A percentile compares a stretch with the other conserved stretches of the same genome.
These are phyloP conservation scores for Ambrosia hybrid DNA, from an alignment of 140 eudicot species.

Conservation along the genomic window DNA sequence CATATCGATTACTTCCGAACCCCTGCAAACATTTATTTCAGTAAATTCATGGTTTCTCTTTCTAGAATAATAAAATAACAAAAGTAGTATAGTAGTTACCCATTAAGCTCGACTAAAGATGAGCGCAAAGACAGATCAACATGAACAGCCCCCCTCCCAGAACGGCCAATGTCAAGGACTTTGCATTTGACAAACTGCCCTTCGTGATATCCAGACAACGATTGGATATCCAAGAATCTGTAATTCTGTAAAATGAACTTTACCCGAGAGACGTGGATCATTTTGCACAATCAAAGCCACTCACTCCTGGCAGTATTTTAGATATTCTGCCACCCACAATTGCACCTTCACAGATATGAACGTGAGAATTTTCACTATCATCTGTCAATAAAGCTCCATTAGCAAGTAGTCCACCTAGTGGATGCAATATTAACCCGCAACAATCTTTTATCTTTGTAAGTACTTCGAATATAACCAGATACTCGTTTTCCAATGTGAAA, in stretches of 20 bases:
- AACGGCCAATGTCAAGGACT: conserved; percentile 56
- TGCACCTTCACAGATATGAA: conserved; percentile 57
- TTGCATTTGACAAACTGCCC: conserved; percentile 91
- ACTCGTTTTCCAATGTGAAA: conserved; percentile 62
- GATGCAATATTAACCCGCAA: conserved; percentile 58
- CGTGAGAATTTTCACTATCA: conserved; percentile 29
- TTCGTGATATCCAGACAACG: conserved; percentile 70
- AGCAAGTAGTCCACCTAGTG: conserved; percentile 32
- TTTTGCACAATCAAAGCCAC: conserved; percentile 87
- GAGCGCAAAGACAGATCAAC: conserved; percentile 79
- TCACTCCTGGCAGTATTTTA: conserved; percentile 80
- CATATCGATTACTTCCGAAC: conserved; percentile 31
- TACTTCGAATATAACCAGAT: conserved; percentile 52
- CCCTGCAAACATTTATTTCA: conserved; percentile 39
- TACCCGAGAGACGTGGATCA: conserved; percentile 75
- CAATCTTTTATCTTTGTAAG: conserved; percentile 57
- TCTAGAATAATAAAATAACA: not conserved
- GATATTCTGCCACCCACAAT: conserved; percentile 83
- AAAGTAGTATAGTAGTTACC: conserved; percentile 35
- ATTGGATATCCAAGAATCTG: conserved; percentile 56
- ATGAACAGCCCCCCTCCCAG: conserved; percentile 61
- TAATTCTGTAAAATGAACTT: conserved; percentile 85
- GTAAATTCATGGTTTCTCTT: not conserved
- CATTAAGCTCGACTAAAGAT: conserved; percentile 23
- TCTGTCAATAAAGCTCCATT: conserved; percentile 21